phyloP scores from a whole-genome alignment of 495 filamentous ascomycete genomes.

The Talaromyces adpressus region DNA sequence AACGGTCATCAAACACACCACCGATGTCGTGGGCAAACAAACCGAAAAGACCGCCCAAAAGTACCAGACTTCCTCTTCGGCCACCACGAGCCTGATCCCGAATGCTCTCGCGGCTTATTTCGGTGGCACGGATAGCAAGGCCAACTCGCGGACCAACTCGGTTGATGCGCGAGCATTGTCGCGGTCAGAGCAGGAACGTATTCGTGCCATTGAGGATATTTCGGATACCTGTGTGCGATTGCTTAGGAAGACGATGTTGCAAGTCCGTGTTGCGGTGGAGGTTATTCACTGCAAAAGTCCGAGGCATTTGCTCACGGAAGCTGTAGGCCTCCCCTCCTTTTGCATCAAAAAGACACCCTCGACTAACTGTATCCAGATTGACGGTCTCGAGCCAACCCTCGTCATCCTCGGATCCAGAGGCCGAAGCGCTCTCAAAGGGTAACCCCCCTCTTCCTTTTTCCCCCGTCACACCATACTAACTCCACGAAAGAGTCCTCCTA shows the following conservation, averaged over 20 bases:
- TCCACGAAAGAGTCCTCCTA: constrained; percentile 66
- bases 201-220: constrained; percentile 67
- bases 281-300: constrained; percentile 98
- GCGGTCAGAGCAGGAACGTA: constrained; percentile 69
- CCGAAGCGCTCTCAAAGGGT: constrained; percentile 89
- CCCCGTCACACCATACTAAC: neutral
- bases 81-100: constrained; percentile 18
- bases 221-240: constrained; percentile 73
- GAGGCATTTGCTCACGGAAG: constrained; percentile 75
- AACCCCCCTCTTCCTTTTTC: constrained; percentile 31
- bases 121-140: constrained; percentile 33
- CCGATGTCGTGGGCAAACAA: constrained; percentile 48
- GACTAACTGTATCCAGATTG: constrained; percentile 51
- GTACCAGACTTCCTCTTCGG: constrained; percentile 13
- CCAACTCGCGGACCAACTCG: constrained; percentile 20
- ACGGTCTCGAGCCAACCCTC: constrained; percentile 83
- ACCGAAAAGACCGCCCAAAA: constrained; percentile 34
- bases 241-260: constrained; percentile 80
- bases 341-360: neutral
- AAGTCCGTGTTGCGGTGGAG: constrained; percentile 87
- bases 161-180: constrained; percentile 36
- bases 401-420: constrained; percentile 89
- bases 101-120: constrained; percentile 26
- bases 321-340: constrained; percentile 35
- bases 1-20: constrained; percentile 65